Evolutionary conservation across 1,284 basidiomycete species (phyloP), one percentile per base, ranked within the genome.

Genomic region (Neolentinus lepideus): DNA sequence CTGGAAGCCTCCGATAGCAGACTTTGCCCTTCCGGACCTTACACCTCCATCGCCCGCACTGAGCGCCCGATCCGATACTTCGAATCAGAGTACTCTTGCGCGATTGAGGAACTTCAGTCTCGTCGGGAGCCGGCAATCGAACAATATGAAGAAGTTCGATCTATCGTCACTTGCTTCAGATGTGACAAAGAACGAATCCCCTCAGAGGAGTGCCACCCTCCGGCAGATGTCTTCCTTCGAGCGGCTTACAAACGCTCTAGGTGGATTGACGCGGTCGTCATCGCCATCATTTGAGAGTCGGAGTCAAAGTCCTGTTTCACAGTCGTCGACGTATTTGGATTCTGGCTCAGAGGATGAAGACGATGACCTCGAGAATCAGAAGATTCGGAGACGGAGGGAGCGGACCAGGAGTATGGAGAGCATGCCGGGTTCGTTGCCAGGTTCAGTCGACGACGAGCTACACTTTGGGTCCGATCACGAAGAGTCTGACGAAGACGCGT

Each of bases 21-120:
- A 93, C 2, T 85, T 91, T 58, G 77, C 87, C 12, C 75, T 98
- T 1, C 96, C 96, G 0, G 94, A 98, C 66, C 70, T 98, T n/a
- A 75, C 86, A 0, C 94, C 94, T 1, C 92, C 92, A 2, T 96
- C 93, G 0, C 95, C 95, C 0, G 88, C 95, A 0, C 79, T 98
- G 29, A 94, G 91, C 53, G 95, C 96, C 1, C 83, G 92, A 1
- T 95, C 92, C 0, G 95, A 98, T 63, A 84, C 82, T 1, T 90
- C 88, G 0, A 85, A 79, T 57, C 78, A 76, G 60, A 85, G 84
- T 59, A 73, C 91, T 0, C 75, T 94, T n/a, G 82, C 85, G 10
- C 82, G 91, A 11, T 68, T 96, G 24, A 79, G 91, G 46, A 92
- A 92, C 64, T 91, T 94, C 69, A 89, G 88, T 61, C 76, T 91